Conservation (phyloP, 2,329 filamentous ascomycete species). For the Paecilomyces sp. region DNA sequence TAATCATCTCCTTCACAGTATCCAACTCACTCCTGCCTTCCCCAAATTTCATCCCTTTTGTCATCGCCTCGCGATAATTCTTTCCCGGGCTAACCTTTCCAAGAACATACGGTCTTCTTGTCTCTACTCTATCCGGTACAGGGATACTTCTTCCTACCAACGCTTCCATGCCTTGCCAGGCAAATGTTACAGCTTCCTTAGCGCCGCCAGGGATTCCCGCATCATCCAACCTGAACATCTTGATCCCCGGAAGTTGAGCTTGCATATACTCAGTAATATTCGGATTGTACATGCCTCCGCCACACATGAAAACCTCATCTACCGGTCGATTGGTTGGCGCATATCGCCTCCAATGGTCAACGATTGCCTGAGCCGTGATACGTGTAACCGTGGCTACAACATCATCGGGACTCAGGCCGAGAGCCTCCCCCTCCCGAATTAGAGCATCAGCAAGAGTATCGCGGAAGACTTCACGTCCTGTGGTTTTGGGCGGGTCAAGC, state of each 20-base stretch:
- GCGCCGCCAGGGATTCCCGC: slow-evolving; percentile 51
- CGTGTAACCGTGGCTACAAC: slow-evolving; percentile 53
- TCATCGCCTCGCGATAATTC: slow-evolving; percentile 50
- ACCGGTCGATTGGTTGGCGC: slow-evolving; percentile 40
- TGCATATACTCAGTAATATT: slow-evolving; percentile 52
- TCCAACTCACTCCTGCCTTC: slow-evolving; percentile 34
- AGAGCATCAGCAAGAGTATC: slow-evolving; percentile 49
- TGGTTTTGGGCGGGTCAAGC: slow-evolving; percentile 49
- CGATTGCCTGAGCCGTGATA: slow-evolving; percentile 53
- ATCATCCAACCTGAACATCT: slow-evolving; percentile 50
- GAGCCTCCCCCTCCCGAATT: slow-evolving; percentile 40
- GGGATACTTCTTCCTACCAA: slow-evolving; percentile 49
- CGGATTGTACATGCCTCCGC: slow-evolving; percentile 51
- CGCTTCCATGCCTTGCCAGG: slow-evolving; percentile 56
- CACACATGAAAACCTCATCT: slow-evolving; percentile 55
- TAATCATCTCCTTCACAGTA: slow-evolving; percentile 46
- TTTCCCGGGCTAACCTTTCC: slow-evolving; percentile 49
- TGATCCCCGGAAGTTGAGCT: slow-evolving; percentile 40
- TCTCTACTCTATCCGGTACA: slow-evolving; percentile 50
- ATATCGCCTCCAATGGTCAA: slow-evolving; percentile 45
- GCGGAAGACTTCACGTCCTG: slow-evolving; percentile 53
- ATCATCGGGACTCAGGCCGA: slow-evolving; percentile 43
- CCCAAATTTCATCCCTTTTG: slow-evolving; percentile 47
- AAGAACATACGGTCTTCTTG: slow-evolving; percentile 43
- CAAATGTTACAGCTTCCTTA: slow-evolving; percentile 55